These are phyloP conservation scores for Aquanectria penicillioides DNA, from an alignment of 2,329 filamentous ascomycete genomes.

Conservation along the genomic window DNA sequence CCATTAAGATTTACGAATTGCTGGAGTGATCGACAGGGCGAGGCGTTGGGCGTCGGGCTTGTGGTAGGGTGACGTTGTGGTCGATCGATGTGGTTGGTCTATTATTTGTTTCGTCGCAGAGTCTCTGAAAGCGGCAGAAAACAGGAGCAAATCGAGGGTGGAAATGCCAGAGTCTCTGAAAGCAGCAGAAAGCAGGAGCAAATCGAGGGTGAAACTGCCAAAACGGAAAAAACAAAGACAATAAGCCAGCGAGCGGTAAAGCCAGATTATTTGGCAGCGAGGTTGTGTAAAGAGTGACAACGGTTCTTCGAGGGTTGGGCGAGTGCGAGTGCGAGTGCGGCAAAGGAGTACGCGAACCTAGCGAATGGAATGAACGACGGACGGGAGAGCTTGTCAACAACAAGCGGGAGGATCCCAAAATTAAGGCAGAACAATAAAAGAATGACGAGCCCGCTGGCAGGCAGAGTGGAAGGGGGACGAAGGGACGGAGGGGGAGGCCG, in stretches of 20 bases:
- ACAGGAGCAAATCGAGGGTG: constrained; percentile 22
- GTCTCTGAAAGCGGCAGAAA: constrained; percentile 24
- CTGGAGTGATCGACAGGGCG: constrained; percentile 20
- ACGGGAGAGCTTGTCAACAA: constrained; percentile 29
- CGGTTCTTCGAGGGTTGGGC: too few species aligned
- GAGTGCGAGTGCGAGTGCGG: too few species aligned
- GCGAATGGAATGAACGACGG: constrained; percentile 34
- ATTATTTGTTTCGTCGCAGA: constrained; percentile 35
- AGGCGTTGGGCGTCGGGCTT: constrained; percentile 14
- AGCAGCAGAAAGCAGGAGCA: constrained; percentile 24
- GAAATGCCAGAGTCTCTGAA: constrained; percentile 22
- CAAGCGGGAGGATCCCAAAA: constrained; percentile 33
- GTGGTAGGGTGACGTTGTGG: constrained; percentile 3
- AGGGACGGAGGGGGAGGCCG: constrained; percentile 33
- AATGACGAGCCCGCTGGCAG: constrained; percentile 67
- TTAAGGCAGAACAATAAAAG: constrained; percentile 38
- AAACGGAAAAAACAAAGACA: constrained; percentile 26
- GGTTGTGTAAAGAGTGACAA: constrained; percentile 36
- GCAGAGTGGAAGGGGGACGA: constrained; percentile 45
- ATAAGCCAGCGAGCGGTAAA: constrained; percentile 31
- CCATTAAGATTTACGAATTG: constrained; percentile 34
- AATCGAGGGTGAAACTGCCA: constrained; percentile 20
- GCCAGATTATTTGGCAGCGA: constrained; percentile 26
- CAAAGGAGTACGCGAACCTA: constrained; percentile 28
- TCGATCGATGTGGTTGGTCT: constrained; percentile 29